phyloP scores from a whole-genome alignment of 805 yeast genomes.

The Kazachstania africana region DNA sequence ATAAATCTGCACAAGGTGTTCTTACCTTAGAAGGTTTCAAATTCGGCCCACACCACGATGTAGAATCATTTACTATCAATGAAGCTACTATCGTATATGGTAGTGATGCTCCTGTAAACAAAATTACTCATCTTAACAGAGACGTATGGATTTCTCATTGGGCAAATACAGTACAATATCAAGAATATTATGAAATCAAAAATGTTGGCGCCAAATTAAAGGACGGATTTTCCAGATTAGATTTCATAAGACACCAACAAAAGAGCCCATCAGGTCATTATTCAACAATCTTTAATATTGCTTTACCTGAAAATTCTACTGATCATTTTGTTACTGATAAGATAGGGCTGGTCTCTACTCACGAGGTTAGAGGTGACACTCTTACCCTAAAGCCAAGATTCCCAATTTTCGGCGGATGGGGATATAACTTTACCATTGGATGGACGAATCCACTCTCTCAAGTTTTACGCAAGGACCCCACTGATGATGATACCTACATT shows the following conservation, averaged over 20 bases:
- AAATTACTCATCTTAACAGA: slow-evolving; percentile 50
- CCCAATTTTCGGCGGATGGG: slow-evolving; percentile 96
- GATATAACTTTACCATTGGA: slow-evolving; percentile 90
- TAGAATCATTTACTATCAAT: slow-evolving; percentile 35
- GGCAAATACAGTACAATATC: slow-evolving; percentile 60
- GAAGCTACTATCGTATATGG: slow-evolving; percentile 45
- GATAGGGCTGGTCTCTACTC: slow-evolving; percentile 88
- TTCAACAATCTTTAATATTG: slow-evolving; percentile 47
- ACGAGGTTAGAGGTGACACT: slow-evolving; percentile 28
- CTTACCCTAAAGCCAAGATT: slow-evolving; percentile 70
- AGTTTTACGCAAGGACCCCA: slow-evolving; percentile 34
- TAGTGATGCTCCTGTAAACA: slow-evolving; percentile 53
- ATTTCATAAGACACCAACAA: slow-evolving; percentile 39
- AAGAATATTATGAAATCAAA: slow-evolving; percentile 73
- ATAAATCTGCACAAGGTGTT: slow-evolving; percentile 26
- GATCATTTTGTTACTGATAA: slow-evolving; percentile 76
- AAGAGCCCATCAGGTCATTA: slow-evolving; percentile 32
- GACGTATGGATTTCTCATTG: slow-evolving; percentile 85
- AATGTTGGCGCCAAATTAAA: slow-evolving; percentile 64
- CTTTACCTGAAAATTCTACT: slow-evolving; percentile 37
- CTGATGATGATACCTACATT: slow-evolving; percentile 38
- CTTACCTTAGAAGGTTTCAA: slow-evolving; percentile 11
- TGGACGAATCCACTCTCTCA: slow-evolving; percentile 58
- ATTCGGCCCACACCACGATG: slow-evolving; percentile 43
- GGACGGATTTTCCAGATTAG: slow-evolving; percentile 68